A percentile compares a stretch with the other conserved stretches of the same genome.
These are phyloP conservation scores for Botrytis pseudocinerea DNA, from an alignment of 2,329 filamentous ascomycete genomes.

Conservation along the genomic window DNA sequence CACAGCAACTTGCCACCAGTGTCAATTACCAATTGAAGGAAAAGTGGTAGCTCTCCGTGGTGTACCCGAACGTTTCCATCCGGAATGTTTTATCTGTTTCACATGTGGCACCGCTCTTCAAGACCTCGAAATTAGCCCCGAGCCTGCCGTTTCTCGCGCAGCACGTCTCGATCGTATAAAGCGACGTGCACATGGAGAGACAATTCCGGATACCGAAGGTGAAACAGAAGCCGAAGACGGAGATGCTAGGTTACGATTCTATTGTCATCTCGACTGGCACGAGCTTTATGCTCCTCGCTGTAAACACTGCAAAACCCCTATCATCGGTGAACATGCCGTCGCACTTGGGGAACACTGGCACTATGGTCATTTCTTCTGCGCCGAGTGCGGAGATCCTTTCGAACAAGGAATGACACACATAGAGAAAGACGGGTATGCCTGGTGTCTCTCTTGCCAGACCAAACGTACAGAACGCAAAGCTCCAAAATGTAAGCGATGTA, in stretches of 20 bases:
- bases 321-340: constrained; percentile 90
- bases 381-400: constrained; percentile 96
- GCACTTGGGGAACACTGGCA: constrained; percentile 97
- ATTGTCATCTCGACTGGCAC: constrained; percentile 98
- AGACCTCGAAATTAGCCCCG: constrained; percentile 93
- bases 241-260: constrained; percentile 78
- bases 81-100: constrained; percentile 88
- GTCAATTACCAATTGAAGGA: constrained; percentile 80
- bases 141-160: constrained; percentile 71
- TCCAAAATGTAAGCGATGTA: constrained; percentile 85
- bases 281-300: constrained; percentile 90
- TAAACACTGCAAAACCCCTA: constrained; percentile 94
- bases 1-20: constrained; percentile 80
- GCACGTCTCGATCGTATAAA: constrained; percentile 74
- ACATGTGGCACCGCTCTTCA: constrained; percentile 86
- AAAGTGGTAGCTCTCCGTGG: constrained; percentile 84
- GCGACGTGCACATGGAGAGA: constrained; percentile 59
- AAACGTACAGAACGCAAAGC: constrained; percentile 85
- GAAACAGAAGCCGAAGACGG: constrained; percentile 69
- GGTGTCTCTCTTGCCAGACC: constrained; percentile 92
- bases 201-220: constrained; percentile 62
- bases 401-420: constrained; percentile 69
- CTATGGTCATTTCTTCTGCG: constrained; percentile 97
- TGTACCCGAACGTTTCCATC: constrained; percentile 76
- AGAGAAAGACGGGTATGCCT: constrained; percentile 96